Base-by-base conservation (phyloP, 2,329 filamentous ascomycete genomes). In the Iodosphaeria phyllophila region DNA sequence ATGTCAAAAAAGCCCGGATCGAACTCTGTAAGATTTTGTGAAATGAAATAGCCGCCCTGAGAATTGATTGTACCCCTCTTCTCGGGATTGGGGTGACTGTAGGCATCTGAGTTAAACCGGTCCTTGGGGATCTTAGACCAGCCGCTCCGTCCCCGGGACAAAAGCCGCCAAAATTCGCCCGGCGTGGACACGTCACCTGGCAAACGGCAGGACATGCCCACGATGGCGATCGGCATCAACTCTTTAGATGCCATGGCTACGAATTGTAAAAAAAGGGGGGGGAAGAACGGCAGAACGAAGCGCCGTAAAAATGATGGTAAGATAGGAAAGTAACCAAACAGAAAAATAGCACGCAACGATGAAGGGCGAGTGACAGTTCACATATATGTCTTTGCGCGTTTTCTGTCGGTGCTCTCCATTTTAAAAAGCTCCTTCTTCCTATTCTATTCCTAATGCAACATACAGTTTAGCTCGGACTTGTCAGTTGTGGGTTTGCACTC, bases 1-100 rank as follows among this genome's bases (percentile, higher is more conserved):
- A 52, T 48, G 17, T 47, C 41, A 35, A 48, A 51, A 24, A 51
- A 52, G 4, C 34, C 34, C 15, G 41, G 45, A 29, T 50, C 40
- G 28, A 44, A 47, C 23, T 35, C 28, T 6, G 35, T 30, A 3
- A 39, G 26, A 18, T 50, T 43, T 19, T 41, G 33, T 4, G 34
- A 31, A 15, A 51, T 33, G 15, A 50, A 46, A 27, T 47, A 48
- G 3, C 45, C 42, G 4, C 44, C 40, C 3, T 29, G 24, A 4
- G 39, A 34, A 28, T 49, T 49, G 32, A 48, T 34, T 29, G 33
- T 24, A 21, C 35, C 50, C 36, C 51, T 36, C 26, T 46, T 39
- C 25, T 36, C 36, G 0, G 41, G 42, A 18, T 48, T 42, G 4
- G 41, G 39, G 23, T 52, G 45, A 24, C 47, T 39, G 33, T 46